Base-by-base conservation (phyloP, 441 rosid species). In the Mallotus repandus region DNA sequence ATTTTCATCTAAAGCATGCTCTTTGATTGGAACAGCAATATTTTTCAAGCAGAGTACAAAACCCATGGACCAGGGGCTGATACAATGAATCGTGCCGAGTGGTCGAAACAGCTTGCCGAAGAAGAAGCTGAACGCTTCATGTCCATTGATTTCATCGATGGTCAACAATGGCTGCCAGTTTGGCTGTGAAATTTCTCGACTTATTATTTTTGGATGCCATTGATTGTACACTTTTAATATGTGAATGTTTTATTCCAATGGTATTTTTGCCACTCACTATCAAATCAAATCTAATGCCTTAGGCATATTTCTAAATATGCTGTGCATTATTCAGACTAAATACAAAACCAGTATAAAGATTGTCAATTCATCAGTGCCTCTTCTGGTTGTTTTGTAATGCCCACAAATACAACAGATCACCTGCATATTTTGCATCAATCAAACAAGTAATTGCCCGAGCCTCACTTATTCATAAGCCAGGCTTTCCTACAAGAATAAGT, bases 11-110 rank as follows among this genome's bases (percentile, higher is more conserved):
- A 15, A 7, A 56, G 57, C 4, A 6, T 15, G 10, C 22, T 1
- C 63, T 21, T 60, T 64, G 14, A 48, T 71, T 55, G 71, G 74
- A 69, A 68, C 81, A 90, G 98, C 49, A 68, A 88, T 38, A 54
- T 90, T 49, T 87, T 79, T 85, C 92, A 89, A 29, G 93, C 84
- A 6, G 95, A 94, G 82, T 92, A 88, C 77, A 67, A 79, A 13
- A 85, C 89, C 78, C 80, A 85, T 50, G 98, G 98, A 62, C 98
- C 97, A 16, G 97, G 98, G 73, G 83, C 96, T 22, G 82, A 82
- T 21, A 68, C 84, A 0, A 45, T 7, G 0, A 11, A 15, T 0
- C 78, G 96, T 32, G 88, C 79, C 12, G 74, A 81, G 0, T 92
- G 98, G 98, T 72, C 89, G 9, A 89, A 81, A 75, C 89, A 88